Percentiles rank a stretch among this genome's conserved stretches.
phyloP scores from a whole-genome alignment of 345 rosid genomes.

The Gossypium mustelinum region DNA sequence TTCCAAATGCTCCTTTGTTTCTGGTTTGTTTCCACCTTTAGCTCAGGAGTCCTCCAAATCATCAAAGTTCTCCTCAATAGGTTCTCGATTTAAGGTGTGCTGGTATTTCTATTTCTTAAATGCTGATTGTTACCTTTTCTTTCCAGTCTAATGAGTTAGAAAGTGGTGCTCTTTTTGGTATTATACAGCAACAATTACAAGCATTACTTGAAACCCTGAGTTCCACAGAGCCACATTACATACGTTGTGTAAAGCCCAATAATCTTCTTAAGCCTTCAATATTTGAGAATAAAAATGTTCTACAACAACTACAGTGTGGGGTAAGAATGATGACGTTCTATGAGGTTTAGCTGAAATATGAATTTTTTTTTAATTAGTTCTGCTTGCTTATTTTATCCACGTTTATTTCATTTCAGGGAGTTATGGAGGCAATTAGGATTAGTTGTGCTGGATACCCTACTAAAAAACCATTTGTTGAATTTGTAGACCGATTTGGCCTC shows the following conservation, averaged over 20 bases:
- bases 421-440: slow-evolving; percentile 98
- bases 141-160: slow-evolving; percentile 10
- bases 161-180: slow-evolving; percentile 18
- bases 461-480: slow-evolving; percentile 79
- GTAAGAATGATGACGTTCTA: slow-evolving; percentile 41
- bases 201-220: slow-evolving; percentile 90
- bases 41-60: slow-evolving; percentile 83
- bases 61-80: slow-evolving; percentile 95
- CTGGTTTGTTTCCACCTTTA: slow-evolving; percentile 67
- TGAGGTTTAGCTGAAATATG: slow-evolving; percentile 12
- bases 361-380: slow-evolving; percentile 9
- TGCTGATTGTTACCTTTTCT: not conserved
- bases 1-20: slow-evolving; percentile 83
- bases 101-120: slow-evolving; percentile 20
- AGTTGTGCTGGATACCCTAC: slow-evolving; percentile 99
- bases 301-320: slow-evolving; percentile 96
- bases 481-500: slow-evolving; percentile 73
- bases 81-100: slow-evolving; percentile 94
- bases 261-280: slow-evolving; percentile 91
- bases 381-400: slow-evolving; percentile 10
- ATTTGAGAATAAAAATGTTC: slow-evolving; percentile 82
- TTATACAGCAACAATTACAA: slow-evolving; percentile 86
- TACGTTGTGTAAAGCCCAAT: slow-evolving; percentile 96
- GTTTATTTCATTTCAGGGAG: slow-evolving; percentile 58
- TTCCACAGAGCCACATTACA: slow-evolving; percentile 93